Evolutionary conservation across 495 filamentous ascomycete species (phyloP), one percentile per base, ranked within the genome.

Genomic region (Cryomyces antarcticus): DNA sequence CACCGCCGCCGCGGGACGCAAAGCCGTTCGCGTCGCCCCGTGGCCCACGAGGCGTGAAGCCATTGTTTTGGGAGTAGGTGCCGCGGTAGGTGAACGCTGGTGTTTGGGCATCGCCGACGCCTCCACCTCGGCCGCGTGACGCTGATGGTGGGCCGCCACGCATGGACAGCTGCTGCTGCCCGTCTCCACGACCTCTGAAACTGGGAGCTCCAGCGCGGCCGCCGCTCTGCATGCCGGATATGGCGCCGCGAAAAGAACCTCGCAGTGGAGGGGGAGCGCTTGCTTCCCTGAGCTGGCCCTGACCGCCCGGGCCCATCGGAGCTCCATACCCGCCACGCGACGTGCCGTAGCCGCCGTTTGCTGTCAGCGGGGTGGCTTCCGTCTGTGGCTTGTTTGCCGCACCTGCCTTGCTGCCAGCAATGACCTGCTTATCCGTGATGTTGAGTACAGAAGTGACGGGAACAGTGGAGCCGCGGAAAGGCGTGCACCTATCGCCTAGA

Each of bases 391-490:
- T 46, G 30, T 52, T 76, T 30, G 75, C 70, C 39, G 62, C 53
- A 27, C 69, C 74, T 27, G 83, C 81, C 42, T 78, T 75, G 10
- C 82, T 81, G 39, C 63, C 73, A 36, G 80, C 75, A 39, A 92
- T 66, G 36, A 93, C 67, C 61, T 96, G 92, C 44, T 70, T 72
- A 49, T 87, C 67, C 6, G 78, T 77, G 33, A 95, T 57, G 57
- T 99, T 99, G 11, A 99, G 76, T 17, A 93, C 82, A 0, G 81
- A 78, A 7, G 76, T 73, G 12, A 75, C 68, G 2, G 82, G 73
- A 7, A 99, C 85, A 0, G 92, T 95, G 56, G 89, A 87, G 34
- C 92, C 92, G 33, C 92, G 75, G 76, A 96, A 96, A 5, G 81
- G 81, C n/a, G 84, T 82, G 58, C 92, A 96, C 27, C 92, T 75